A percentile compares a stretch with the other conserved stretches of the same genome.
phyloP scores from a whole-genome alignment of 2,329 filamentous ascomycete genomes.

The Fusarium continuum region DNA sequence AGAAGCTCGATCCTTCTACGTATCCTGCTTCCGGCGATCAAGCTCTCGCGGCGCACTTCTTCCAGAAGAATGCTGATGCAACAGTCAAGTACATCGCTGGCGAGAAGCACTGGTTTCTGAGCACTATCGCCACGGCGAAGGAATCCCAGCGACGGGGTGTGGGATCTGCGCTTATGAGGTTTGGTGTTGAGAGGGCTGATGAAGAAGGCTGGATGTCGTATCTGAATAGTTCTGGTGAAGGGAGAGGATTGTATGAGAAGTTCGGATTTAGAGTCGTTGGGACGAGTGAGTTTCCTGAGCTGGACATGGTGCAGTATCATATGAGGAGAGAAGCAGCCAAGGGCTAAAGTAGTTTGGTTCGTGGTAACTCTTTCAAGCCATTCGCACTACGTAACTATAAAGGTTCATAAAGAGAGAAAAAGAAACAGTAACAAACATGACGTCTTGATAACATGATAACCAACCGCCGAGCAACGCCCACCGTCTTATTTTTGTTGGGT shows the following conservation, averaged over 20 bases:
- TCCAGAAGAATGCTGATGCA: constrained; percentile 45
- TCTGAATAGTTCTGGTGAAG: constrained; percentile 43
- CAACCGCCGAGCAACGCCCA: constrained; percentile 34
- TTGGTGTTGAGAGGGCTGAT: constrained; percentile 46
- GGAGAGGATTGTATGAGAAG: constrained; percentile 42
- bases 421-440: constrained; percentile 24
- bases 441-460: constrained; percentile 26
- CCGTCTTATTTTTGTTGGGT: constrained; percentile 17
- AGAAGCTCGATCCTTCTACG: constrained; percentile 38
- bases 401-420: constrained; percentile 26
- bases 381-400: constrained; percentile 28
- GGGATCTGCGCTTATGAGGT: constrained; percentile 47
- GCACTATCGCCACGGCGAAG: constrained; percentile 46
- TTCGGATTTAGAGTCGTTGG: constrained; percentile 44
- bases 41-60: constrained; percentile 53
- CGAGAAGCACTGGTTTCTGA: constrained; percentile 47
- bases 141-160: constrained; percentile 47
- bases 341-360: not conserved
- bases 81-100: constrained; percentile 39
- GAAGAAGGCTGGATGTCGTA: constrained; percentile 43
- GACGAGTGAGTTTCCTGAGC: constrained; percentile 30
- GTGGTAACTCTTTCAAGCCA: constrained; percentile 1
- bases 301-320: constrained; percentile 41
- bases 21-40: constrained; percentile 43
- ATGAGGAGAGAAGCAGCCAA: constrained; percentile 43